These are phyloP conservation scores for Tetrapisispora arboricola DNA, from an alignment of 805 yeast genomes.

Conservation along the genomic window DNA sequence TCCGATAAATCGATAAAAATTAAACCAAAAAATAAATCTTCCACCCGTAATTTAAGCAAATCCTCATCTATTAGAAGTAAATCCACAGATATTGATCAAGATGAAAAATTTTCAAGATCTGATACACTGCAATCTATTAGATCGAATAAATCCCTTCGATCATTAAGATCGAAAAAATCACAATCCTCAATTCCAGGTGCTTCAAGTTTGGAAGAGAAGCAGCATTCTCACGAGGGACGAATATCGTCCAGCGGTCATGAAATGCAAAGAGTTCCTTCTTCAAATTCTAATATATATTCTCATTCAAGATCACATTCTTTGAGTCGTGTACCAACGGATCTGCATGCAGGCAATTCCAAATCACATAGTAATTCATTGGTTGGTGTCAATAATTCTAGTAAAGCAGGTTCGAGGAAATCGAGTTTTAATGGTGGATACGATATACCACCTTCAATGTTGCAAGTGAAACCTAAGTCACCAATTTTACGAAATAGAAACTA, in stretches of 20 bases:
- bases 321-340: conserved; percentile 2
- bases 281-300: neutral
- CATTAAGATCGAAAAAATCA: conserved; percentile 2
- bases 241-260: conserved; percentile 22
- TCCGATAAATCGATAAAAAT: neutral
- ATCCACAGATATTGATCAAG: conserved; percentile 42
- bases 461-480: conserved; percentile 63
- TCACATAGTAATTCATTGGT: conserved; percentile 3
- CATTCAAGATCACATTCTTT: neutral
- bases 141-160: conserved; percentile 2
- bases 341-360: neutral
- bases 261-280: conserved; percentile 11
- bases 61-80: conserved; percentile 25
- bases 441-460: conserved; percentile 61
- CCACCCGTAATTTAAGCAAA: conserved; percentile 2
- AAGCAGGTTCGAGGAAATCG: conserved; percentile 18
- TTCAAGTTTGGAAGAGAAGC: conserved; percentile 13
- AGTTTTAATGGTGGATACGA: conserved; percentile 26
- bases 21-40: conserved; percentile 3
- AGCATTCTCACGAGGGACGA: conserved; percentile 16
- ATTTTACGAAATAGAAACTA: conserved; percentile 40
- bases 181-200: neutral
- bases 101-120: conserved; percentile 13
- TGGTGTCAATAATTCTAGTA: neutral
- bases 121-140: conserved; percentile 3